Percentiles rank a stretch among this genome's conserved stretches.
Conservation (phyloP, 1,284 basidiomycete genomes). For the Amylostereum chailletii region DNA sequence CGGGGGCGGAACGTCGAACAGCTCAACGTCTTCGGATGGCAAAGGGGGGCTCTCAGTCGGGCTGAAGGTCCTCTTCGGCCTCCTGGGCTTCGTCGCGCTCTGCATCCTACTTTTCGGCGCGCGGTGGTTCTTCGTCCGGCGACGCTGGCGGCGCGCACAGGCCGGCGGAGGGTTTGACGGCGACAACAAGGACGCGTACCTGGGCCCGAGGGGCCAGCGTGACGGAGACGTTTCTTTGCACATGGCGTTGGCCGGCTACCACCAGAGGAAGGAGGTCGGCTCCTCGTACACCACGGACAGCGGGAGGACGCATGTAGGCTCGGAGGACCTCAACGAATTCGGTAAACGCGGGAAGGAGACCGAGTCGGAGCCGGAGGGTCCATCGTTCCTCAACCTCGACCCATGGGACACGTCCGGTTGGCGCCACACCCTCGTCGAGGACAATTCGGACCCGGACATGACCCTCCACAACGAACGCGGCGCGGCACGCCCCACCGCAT, state of each 20-base stretch:
- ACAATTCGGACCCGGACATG: slow-evolving; percentile 8
- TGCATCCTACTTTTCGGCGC: slow-evolving; percentile 43
- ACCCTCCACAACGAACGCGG: slow-evolving; percentile 3
- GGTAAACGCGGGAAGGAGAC: slow-evolving; percentile 12
- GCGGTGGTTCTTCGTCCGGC: slow-evolving; percentile 39
- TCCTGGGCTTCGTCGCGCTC: slow-evolving; percentile 46
- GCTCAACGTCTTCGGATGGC: slow-evolving; percentile 6
- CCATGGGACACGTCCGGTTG: slow-evolving; percentile 16
- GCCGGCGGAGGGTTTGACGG: slow-evolving; percentile 8
- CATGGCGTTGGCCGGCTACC: slow-evolving; percentile 22
- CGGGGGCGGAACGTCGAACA: background rate
- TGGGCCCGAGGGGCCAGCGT: slow-evolving; percentile 12
- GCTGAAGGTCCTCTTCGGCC: slow-evolving; percentile 47
- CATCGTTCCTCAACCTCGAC: slow-evolving; percentile 15
- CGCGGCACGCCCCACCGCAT: slow-evolving; percentile 7
- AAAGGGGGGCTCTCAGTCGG: slow-evolving; percentile 42
- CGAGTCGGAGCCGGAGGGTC: slow-evolving; percentile 6
- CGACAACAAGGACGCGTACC: slow-evolving; percentile 12
- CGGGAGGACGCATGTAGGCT: slow-evolving; percentile 22
- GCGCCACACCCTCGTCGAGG: slow-evolving; percentile 19
- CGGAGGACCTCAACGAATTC: slow-evolving; percentile 18
- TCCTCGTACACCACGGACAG: slow-evolving; percentile 29
- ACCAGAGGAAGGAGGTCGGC: slow-evolving; percentile 16
- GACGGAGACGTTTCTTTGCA: slow-evolving; percentile 23
- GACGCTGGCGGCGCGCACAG: slow-evolving; percentile 13